Conservation (phyloP, 805 yeast species). For the baker's yeast (Saccharomyces cerevisiae) region DNA sequence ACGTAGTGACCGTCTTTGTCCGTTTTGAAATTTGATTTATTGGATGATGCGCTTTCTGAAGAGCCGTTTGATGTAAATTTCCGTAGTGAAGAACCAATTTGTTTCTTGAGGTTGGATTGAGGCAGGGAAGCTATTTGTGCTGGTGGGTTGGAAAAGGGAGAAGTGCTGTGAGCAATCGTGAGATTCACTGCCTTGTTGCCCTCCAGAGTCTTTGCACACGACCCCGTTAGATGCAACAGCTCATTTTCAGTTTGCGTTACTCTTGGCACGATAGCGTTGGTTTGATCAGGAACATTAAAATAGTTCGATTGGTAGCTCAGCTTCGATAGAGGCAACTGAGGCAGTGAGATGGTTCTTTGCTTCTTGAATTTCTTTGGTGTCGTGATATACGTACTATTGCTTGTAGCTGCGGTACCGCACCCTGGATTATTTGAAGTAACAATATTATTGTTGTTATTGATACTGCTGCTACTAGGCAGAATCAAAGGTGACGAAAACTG, state of each 20-base stretch:
- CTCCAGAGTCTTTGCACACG: slow-evolving; percentile 26
- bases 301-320: slow-evolving; percentile 29
- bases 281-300: slow-evolving; percentile 3
- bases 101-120: background rate
- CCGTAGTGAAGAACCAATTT: background rate
- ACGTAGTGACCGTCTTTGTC: slow-evolving; percentile 72
- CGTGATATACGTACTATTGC: background rate
- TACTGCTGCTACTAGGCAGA: slow-evolving; percentile 4
- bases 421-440: background rate
- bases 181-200: slow-evolving; percentile 23
- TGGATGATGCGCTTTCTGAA: background rate
- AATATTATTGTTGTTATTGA: slow-evolving; percentile 11
- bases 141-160: slow-evolving; percentile 10
- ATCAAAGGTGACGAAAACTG: slow-evolving; percentile 7
- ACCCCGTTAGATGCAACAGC: slow-evolving; percentile 26
- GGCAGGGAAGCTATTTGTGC: slow-evolving; percentile 3
- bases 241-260: slow-evolving; percentile 27
- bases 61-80: background rate
- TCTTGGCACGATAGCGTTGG: background rate
- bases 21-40: slow-evolving; percentile 17
- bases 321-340: slow-evolving; percentile 44
- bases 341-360: slow-evolving; percentile 45
- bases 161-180: slow-evolving; percentile 15
- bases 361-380: slow-evolving; percentile 31
- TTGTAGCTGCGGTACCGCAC: background rate